phyloP scores from a whole-genome alignment of 1,284 basidiomycete genomes.

The Leccinum fallax region DNA sequence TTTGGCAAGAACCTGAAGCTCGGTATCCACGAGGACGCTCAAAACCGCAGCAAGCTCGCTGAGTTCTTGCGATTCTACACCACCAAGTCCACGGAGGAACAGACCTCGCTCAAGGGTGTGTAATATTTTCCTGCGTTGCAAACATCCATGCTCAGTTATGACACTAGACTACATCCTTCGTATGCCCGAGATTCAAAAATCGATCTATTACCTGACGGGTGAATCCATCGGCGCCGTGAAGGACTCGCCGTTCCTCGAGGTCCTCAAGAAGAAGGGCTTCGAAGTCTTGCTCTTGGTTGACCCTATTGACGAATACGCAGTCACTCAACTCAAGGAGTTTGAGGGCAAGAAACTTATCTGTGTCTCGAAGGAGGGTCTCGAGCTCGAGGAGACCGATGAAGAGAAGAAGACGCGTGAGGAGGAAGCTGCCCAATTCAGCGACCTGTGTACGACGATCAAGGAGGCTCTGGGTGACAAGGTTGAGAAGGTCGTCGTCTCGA shows the following conservation, averaged over 20 bases:
- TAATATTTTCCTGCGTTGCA: slow-evolving; percentile 4
- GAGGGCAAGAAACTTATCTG: slow-evolving; percentile 98
- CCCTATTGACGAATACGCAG: slow-evolving; percentile 97
- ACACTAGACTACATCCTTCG: slow-evolving; percentile 95
- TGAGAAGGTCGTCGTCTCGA: slow-evolving; percentile 98
- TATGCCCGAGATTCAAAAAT: slow-evolving; percentile 99
- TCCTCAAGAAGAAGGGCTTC: slow-evolving; percentile 99
- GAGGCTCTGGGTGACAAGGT: slow-evolving; percentile 99
- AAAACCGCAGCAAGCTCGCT: slow-evolving; percentile 99
- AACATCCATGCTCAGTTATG: slow-evolving; percentile 7
- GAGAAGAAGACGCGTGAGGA: slow-evolving; percentile 94
- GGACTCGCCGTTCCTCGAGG: slow-evolving; percentile 99
- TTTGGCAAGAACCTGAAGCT: slow-evolving; percentile 99
- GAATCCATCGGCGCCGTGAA: slow-evolving; percentile 91
- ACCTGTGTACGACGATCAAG: slow-evolving; percentile 95
- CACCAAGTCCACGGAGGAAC: slow-evolving; percentile 93
- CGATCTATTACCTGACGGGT: slow-evolving; percentile 99
- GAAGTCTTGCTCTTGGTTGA: slow-evolving; percentile 98
- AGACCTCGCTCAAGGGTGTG: slow-evolving; percentile 91
- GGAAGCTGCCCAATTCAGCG: slow-evolving; percentile 84
- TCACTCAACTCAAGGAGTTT: slow-evolving; percentile 99
- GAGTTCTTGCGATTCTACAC: slow-evolving; percentile 99
- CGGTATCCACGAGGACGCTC: slow-evolving; percentile 98
- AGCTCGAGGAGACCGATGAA: slow-evolving; percentile 98
- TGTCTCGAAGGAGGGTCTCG: slow-evolving; percentile 98